phyloP scores from a whole-genome alignment of 1,139 yeast species.

The Suhomyces bokatorum region DNA sequence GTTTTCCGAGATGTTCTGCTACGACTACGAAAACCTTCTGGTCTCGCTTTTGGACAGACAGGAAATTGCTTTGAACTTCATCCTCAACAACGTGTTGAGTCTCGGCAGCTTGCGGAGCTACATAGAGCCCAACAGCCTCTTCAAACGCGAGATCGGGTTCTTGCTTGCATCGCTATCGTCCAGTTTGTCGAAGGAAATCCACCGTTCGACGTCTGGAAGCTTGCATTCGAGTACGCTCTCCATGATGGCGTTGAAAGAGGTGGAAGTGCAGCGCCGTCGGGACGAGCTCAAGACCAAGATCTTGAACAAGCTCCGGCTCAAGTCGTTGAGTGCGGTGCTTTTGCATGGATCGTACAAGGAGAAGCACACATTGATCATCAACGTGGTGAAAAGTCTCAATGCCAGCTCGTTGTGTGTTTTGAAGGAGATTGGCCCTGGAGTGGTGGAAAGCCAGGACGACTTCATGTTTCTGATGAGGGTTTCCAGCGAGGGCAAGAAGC shows the following conservation, averaged over 20 bases:
- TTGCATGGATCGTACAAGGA: conserved; percentile 37
- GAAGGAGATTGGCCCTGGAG: neutral
- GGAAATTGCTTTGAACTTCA: conserved; percentile 35
- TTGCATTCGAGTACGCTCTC: conserved; percentile 25
- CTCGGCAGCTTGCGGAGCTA: conserved; percentile 24
- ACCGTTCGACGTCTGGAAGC: conserved; percentile 28
- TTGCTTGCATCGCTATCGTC: conserved; percentile 24
- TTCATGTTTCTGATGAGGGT: conserved; percentile 17
- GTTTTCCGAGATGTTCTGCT: conserved; percentile 5
- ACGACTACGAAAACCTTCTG: conserved; percentile 13
- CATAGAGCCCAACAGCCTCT: conserved; percentile 20
- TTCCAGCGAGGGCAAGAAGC: conserved; percentile 22
- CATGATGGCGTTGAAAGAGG: conserved; percentile 17
- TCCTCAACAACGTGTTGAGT: conserved; percentile 29
- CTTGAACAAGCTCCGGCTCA: conserved; percentile 16
- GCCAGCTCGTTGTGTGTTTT: conserved; percentile 2
- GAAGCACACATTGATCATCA: conserved; percentile 27
- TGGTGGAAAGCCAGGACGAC: conserved; percentile 13
- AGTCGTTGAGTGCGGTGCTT: conserved; percentile 29
- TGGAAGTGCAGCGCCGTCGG: conserved; percentile 14
- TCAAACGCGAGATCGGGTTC: conserved; percentile 24
- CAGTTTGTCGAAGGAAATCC: conserved; percentile 29
- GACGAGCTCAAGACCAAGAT: conserved; percentile 9
- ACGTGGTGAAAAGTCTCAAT: conserved; percentile 21
- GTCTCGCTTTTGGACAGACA: conserved; percentile 27